Evolutionary conservation across 1,284 basidiomycete species (phyloP).

Genomic region (Apiotrichum akiyoshidainum): DNA sequence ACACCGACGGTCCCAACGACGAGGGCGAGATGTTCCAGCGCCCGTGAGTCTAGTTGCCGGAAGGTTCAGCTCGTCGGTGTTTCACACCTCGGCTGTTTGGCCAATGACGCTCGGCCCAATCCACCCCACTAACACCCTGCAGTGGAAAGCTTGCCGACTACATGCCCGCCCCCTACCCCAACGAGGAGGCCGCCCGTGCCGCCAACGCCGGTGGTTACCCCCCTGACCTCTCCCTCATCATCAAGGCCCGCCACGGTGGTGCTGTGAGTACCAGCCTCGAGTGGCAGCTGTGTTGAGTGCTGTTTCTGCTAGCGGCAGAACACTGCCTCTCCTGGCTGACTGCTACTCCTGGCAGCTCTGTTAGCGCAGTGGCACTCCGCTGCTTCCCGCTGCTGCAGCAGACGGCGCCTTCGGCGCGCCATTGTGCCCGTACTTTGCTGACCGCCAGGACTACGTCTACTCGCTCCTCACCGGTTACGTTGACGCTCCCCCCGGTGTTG

Average conservation of each 20-base stretch:
- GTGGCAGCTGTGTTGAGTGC: neutral
- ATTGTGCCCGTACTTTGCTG: no score
- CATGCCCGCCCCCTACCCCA: constrained; percentile 92
- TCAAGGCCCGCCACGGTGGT: constrained; percentile 97
- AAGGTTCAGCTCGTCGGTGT: neutral
- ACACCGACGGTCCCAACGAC: constrained; percentile 92
- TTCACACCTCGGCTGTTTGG: no score
- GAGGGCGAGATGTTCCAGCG: constrained; percentile 98
- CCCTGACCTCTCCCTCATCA: constrained; percentile 94
- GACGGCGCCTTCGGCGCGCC: no score
- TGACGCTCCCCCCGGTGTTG: constrained; percentile 93
- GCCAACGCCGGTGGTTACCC: constrained; percentile 85
- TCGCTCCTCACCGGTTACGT: constrained; percentile 95
- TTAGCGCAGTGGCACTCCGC: no score
- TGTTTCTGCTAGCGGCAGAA: no score
- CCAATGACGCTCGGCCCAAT: neutral
- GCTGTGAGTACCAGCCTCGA: constrained; percentile 61
- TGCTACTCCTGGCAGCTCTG: no score
- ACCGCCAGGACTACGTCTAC: constrained; percentile 85
- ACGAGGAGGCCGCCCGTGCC: constrained; percentile 95
- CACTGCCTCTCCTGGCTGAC: no score
- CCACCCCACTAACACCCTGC: constrained; percentile 1
- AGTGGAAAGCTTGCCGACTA: constrained; percentile 72
- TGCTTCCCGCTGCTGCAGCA: neutral
- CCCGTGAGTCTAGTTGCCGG: constrained; percentile 63